phyloP scores from a whole-genome alignment of 352 stramenopile genomes.

The Pythium apleroticum region DNA sequence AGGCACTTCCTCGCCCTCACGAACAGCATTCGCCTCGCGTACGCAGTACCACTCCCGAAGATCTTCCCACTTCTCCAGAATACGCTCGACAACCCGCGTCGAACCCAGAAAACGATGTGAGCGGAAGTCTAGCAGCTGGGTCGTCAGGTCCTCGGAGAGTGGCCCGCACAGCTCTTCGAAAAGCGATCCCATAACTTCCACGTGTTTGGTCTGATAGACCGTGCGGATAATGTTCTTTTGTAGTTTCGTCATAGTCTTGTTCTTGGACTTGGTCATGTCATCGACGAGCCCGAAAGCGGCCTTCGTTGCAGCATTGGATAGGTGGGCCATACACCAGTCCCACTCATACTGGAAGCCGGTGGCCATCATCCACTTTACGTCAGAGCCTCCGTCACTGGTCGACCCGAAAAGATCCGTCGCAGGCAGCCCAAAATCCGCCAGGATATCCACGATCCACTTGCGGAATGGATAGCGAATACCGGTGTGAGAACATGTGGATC shows the following conservation, averaged over 20 bases:
- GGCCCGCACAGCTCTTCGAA: background rate
- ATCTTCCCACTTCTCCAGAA: background rate
- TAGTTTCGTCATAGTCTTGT: conserved; percentile 2
- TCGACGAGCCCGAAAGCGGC: background rate
- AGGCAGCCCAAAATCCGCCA: background rate
- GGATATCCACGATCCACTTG: background rate
- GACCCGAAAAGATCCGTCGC: background rate
- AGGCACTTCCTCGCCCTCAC: background rate
- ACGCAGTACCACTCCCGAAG: background rate
- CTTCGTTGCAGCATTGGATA: conserved; percentile 11
- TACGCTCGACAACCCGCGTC: background rate
- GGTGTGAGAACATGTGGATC: background rate
- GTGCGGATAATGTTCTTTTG: background rate
- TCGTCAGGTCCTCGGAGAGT: background rate
- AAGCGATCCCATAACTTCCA: background rate
- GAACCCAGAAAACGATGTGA: background rate
- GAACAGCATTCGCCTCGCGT: background rate
- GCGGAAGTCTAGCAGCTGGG: background rate
- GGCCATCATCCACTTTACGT: conserved; percentile 6
- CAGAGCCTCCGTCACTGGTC: background rate
- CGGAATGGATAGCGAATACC: conserved; percentile 1
- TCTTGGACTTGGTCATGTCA: conserved; percentile 12
- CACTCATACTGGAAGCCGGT: background rate
- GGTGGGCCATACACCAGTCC: conserved; percentile 13
- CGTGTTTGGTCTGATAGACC: background rate